These are phyloP conservation scores for Coemansia pectinata DNA, from an alignment of 192 early-diverging fungal species.

Conservation along the genomic window DNA sequence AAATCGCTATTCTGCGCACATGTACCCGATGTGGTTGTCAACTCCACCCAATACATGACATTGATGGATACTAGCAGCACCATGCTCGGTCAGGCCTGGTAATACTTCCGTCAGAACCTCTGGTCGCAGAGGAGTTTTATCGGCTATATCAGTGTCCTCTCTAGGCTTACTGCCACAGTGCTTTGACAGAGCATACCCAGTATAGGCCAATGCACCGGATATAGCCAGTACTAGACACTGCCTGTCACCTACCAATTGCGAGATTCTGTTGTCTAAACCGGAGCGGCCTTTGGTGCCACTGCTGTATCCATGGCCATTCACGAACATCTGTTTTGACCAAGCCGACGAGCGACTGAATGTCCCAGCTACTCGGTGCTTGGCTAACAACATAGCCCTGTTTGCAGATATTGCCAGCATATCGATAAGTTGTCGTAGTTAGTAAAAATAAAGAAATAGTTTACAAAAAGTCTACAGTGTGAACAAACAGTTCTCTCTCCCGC, in stretches of 20 bases:
- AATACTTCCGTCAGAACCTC: background rate
- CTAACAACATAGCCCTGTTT: too few relatives aligned
- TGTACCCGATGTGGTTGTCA: slow-evolving; percentile 40
- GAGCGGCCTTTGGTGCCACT: background rate
- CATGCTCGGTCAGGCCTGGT: background rate
- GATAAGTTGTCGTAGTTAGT: background rate
- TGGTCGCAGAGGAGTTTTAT: background rate
- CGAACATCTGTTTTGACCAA: background rate
- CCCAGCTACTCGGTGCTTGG: background rate
- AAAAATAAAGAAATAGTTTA: background rate
- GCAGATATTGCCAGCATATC: background rate
- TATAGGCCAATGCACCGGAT: background rate
- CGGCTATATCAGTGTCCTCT: background rate
- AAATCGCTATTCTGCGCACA: slow-evolving; percentile 34
- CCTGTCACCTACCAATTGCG: background rate
- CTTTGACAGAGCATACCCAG: background rate
- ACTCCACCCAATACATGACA: slow-evolving; percentile 31
- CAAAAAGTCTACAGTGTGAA: background rate
- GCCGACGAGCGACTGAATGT: background rate
- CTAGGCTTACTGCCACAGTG: background rate
- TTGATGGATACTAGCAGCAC: background rate
- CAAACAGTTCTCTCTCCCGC: background rate
- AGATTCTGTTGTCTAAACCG: background rate
- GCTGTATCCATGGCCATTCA: background rate
- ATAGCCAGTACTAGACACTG: background rate